phyloP scores from a whole-genome alignment of 2,329 filamentous ascomycete species.

The Orbilia blumenaviensis region DNA sequence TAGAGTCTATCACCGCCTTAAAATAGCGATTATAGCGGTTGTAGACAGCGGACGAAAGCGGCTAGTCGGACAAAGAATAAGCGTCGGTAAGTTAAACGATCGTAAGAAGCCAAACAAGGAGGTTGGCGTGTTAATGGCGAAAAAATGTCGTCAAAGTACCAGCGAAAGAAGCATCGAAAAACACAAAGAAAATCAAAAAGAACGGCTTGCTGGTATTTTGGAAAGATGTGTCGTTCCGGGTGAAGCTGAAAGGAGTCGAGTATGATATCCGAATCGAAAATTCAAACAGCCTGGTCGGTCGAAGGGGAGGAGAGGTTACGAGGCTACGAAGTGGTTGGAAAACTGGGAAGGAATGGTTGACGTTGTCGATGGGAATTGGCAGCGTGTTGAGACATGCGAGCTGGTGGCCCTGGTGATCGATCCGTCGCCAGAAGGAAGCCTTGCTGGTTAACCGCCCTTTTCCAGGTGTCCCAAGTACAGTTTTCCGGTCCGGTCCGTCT shows the following conservation, averaged over 20 bases:
- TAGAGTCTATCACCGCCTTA: neutral
- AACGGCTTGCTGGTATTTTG: conserved; percentile 40
- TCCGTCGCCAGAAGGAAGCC: conserved; percentile 42
- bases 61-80: conserved; percentile 22
- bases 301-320: neutral
- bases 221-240: conserved; percentile 6
- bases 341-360: conserved; percentile 2
- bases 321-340: conserved; percentile 16
- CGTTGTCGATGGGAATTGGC: conserved; percentile 15
- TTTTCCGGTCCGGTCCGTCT: neutral
- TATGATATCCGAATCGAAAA: conserved; percentile 1
- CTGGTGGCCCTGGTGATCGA: conserved; percentile 32
- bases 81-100: conserved; percentile 42
- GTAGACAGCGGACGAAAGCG: conserved; percentile 10
- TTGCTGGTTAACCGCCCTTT: conserved; percentile 2
- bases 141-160: conserved; percentile 48
- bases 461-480: too few relatives aligned
- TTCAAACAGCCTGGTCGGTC: conserved; percentile 1
- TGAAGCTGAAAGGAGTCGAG: neutral
- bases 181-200: conserved; percentile 24
- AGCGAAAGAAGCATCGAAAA: conserved; percentile 33
- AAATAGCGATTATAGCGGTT: conserved; percentile 22
- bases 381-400: conserved; percentile 33
- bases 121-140: conserved; percentile 15
- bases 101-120: conserved; percentile 19